Evolutionary conservation across 148 eudicot genomes (phyloP).

Genomic region (Hydrangea macrophylla): DNA sequence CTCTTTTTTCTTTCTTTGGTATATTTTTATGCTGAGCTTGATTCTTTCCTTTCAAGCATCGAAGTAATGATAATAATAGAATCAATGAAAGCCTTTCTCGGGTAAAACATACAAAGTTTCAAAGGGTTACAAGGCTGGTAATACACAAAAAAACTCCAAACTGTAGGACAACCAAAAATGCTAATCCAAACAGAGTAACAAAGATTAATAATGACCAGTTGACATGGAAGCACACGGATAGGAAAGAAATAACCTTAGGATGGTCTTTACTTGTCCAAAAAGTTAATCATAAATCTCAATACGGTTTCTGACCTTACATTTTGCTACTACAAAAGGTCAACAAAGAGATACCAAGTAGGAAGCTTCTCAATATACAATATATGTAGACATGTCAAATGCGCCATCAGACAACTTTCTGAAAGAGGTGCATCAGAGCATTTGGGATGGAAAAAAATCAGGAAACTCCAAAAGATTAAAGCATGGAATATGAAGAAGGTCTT

Average conservation of each 20-base stretch:
- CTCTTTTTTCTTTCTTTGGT: too few relatives aligned
- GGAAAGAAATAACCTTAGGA: too few relatives aligned
- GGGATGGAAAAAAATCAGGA: not conserved
- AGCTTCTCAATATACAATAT: not conserved
- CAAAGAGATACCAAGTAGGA: not conserved
- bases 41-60: not conserved
- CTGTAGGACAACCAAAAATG: not conserved
- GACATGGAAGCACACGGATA: too few relatives aligned
- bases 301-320: not conserved
- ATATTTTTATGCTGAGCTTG: too few relatives aligned
- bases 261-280: too few relatives aligned
- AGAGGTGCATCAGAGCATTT: not conserved
- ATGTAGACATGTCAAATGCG: not conserved
- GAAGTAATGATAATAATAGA: not conserved
- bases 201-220: not conserved
- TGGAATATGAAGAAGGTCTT: not conserved
- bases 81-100: not conserved
- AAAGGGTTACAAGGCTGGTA: not conserved
- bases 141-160: not conserved
- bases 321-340: not conserved
- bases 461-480: not conserved
- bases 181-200: not conserved
- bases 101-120: not conserved
- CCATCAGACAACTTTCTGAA: not conserved
- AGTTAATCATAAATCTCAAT: too few relatives aligned